A percentile compares a stretch with the other conserved stretches of the same genome.
Conservation (phyloP, 1,284 basidiomycete species). For the Cryptococcus wingfieldii region DNA sequence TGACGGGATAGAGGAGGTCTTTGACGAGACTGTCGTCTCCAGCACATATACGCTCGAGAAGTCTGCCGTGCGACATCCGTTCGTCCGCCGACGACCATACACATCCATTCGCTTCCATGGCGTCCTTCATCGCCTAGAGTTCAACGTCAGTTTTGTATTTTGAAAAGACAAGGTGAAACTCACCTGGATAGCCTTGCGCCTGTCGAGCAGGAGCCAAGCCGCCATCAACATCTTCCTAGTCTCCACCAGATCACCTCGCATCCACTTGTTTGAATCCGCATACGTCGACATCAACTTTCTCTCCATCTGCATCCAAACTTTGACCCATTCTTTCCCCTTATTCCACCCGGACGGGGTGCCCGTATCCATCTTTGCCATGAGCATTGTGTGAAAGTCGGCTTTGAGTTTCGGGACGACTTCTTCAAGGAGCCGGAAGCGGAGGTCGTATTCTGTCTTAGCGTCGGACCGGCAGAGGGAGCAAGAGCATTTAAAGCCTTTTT, state of each 20-base stretch:
- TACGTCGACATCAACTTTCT: neutral
- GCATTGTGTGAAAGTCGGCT: neutral
- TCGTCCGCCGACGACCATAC: neutral
- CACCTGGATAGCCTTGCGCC: conserved; percentile 1
- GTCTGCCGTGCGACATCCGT: conserved; percentile 2
- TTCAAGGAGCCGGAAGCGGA: neutral
- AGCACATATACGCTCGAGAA: neutral
- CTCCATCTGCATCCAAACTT: neutral
- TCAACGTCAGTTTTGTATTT: neutral
- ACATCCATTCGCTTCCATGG: neutral
- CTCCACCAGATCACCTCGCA: neutral
- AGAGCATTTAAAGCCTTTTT: conserved; percentile 3
- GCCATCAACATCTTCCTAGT: neutral
- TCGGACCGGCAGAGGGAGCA: conserved; percentile 7
- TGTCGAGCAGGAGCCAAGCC: neutral
- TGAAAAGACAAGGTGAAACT: neutral
- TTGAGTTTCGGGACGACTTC: neutral
- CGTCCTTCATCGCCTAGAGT: neutral
- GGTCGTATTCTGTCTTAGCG: neutral
- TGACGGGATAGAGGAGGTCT: neutral
- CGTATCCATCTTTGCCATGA: neutral
- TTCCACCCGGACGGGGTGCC: too few relatives aligned
- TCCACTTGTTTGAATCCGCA: neutral
- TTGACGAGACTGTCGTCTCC: neutral
- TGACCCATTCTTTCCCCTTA: neutral